A percentile compares a stretch with the other conserved stretches of the same genome.
These are phyloP conservation scores for Neoarthrinium moseri DNA, from an alignment of 2,329 filamentous ascomycete genomes.

Conservation along the genomic window DNA sequence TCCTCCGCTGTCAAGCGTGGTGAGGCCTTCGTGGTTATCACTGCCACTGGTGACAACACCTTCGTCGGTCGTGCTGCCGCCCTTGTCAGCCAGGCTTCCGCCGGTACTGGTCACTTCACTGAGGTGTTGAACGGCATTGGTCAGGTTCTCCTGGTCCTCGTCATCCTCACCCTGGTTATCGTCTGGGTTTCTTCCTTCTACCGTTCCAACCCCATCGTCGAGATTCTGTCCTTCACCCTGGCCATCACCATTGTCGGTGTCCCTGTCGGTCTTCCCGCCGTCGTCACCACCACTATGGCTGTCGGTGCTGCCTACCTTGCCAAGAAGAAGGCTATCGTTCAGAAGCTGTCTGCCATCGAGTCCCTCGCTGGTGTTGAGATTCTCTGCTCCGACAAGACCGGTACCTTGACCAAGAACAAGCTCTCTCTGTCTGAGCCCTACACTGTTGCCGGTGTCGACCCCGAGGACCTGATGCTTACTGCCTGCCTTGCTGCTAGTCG, in stretches of 20 bases:
- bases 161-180: constrained; percentile 75
- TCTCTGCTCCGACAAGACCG: constrained; percentile 92
- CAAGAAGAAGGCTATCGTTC: constrained; percentile 90
- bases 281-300: constrained; percentile 93
- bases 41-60: constrained; percentile 83
- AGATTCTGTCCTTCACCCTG: constrained; percentile 80
- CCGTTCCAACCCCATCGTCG: constrained; percentile 76
- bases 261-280: constrained; percentile 87
- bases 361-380: constrained; percentile 91
- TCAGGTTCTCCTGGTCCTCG: constrained; percentile 74
- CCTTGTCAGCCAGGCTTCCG: constrained; percentile 74
- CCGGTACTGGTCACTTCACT: constrained; percentile 82
- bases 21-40: constrained; percentile 79
- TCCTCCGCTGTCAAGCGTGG: constrained; percentile 91
- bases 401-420: constrained; percentile 93
- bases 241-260: constrained; percentile 91
- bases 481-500: constrained; percentile 83
- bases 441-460: constrained; percentile 77
- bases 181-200: constrained; percentile 90
- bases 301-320: constrained; percentile 89
- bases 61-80: constrained; percentile 88
- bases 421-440: constrained; percentile 83
- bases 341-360: constrained; percentile 90
- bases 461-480: constrained; percentile 88
- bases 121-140: constrained; percentile 87